Evolutionary conservation across 345 rosid genomes (phyloP).

Genomic region (Salix udensis): DNA sequence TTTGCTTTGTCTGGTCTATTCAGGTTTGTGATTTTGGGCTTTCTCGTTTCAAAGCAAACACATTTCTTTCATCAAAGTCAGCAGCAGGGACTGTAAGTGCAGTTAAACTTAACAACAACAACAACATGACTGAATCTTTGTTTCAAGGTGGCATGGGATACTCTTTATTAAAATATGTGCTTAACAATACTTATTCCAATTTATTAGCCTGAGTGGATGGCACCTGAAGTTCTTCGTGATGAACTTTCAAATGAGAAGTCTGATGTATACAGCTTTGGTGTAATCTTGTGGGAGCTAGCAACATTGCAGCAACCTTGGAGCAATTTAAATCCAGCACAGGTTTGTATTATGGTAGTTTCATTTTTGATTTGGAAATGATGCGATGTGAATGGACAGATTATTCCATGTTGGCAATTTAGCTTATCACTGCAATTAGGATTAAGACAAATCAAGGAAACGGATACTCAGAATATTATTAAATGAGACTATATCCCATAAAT

Average conservation of each 20-base stretch:
- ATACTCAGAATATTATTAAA: neutral
- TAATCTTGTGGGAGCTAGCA: constrained; percentile 95
- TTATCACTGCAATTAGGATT: neutral
- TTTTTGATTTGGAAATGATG: neutral
- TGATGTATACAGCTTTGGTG: constrained; percentile 93
- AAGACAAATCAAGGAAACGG: neutral
- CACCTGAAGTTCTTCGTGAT: constrained; percentile 96
- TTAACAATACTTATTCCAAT: constrained; percentile 10
- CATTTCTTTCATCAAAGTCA: constrained; percentile 94
- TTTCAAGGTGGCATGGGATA: constrained; percentile 1
- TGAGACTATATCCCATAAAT: neutral
- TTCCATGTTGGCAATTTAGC: neutral
- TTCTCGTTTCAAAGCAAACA: constrained; percentile 91
- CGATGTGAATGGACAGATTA: neutral
- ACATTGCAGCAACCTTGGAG: constrained; percentile 97
- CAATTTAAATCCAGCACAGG: constrained; percentile 96
- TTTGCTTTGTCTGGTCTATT: constrained; percentile 16
- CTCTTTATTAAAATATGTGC: constrained; percentile 3
- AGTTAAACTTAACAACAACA: constrained; percentile 10
- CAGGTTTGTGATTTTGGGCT: constrained; percentile 99
- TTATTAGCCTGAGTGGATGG: constrained; percentile 98
- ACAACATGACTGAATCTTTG: neutral
- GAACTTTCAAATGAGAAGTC: constrained; percentile 97
- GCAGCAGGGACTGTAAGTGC: constrained; percentile 99
- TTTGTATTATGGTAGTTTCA: constrained; percentile 29